Evolutionary conservation across 441 rosid genomes (phyloP).

Genomic region (Gossypium trilobum): DNA sequence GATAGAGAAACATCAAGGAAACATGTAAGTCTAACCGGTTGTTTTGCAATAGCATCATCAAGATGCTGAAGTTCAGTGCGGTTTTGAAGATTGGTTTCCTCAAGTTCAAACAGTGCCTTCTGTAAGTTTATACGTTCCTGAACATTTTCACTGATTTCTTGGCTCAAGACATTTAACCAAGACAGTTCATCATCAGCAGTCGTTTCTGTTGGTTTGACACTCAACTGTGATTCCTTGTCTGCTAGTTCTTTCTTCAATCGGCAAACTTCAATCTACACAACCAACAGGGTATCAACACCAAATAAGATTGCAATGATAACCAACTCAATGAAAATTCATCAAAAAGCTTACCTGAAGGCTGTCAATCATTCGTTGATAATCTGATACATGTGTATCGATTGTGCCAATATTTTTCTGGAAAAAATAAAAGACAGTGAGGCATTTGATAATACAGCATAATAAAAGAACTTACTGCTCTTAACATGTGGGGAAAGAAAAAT

Average conservation of each 20-base stretch:
- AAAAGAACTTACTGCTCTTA: not conserved
- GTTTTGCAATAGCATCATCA: constrained; percentile 76
- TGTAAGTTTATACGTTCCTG: constrained; percentile 90
- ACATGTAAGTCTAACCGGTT: constrained; percentile 40
- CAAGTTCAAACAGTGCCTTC: constrained; percentile 86
- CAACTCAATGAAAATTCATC: constrained; percentile 2
- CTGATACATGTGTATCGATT: constrained; percentile 70
- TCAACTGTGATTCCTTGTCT: constrained; percentile 69
- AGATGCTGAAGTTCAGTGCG: constrained; percentile 78
- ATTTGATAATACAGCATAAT: not conserved
- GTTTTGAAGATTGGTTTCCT: constrained; percentile 71
- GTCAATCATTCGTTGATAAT: constrained; percentile 93
- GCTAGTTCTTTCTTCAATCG: constrained; percentile 74
- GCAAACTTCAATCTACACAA: constrained; percentile 64
- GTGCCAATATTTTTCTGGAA: constrained; percentile 84
- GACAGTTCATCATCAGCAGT: constrained; percentile 80
- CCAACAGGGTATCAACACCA: constrained; percentile 19
- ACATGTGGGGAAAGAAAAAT: not conserved
- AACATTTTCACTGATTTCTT: constrained; percentile 88
- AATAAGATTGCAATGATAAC: constrained; percentile 5
- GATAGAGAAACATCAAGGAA: not conserved
- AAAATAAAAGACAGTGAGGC: not conserved
- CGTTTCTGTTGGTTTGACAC: constrained; percentile 63
- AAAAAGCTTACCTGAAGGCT: constrained; percentile 66
- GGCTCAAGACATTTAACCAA: constrained; percentile 77